phyloP scores from a whole-genome alignment of 1,284 basidiomycete species.

The Fomitopsis betulina region DNA sequence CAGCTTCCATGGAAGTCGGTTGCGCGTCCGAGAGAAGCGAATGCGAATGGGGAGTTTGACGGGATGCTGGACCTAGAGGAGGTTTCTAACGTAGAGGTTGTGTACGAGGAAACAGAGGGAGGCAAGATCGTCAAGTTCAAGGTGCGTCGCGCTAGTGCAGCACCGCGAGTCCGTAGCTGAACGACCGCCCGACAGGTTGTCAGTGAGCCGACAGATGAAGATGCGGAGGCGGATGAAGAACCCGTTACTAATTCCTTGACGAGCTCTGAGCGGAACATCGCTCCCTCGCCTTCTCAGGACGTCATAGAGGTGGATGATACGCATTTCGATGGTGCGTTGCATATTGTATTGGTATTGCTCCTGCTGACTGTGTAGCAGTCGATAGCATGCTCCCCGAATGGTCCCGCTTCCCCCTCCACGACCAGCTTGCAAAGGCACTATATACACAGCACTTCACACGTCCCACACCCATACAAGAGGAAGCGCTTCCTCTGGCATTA shows the following conservation, averaged over 20 bases:
- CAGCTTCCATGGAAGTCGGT: constrained; percentile 66
- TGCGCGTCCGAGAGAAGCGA: constrained; percentile 47
- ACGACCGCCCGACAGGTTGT: too few relatives aligned
- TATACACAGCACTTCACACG: constrained; percentile 65
- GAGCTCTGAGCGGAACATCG: neutral
- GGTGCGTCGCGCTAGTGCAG: constrained; percentile 34
- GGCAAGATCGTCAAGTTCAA: constrained; percentile 71
- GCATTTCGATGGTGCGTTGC: neutral
- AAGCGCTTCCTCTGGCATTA: constrained; percentile 68
- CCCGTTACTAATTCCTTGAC: neutral
- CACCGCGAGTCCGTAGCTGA: neutral
- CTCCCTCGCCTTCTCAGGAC: neutral
- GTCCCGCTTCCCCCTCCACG: too few relatives aligned
- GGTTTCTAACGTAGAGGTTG: constrained; percentile 81
- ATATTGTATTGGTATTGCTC: neutral
- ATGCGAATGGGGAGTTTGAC: too few relatives aligned
- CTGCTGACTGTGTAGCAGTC: constrained; percentile 27
- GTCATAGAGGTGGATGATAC: neutral
- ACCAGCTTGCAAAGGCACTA: constrained; percentile 68
- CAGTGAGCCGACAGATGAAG: neutral
- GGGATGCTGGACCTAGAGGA: too few relatives aligned
- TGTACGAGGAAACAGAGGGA: constrained; percentile 71
- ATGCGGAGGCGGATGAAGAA: too few relatives aligned
- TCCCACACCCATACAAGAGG: constrained; percentile 88
- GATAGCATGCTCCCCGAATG: constrained; percentile 62